Evolutionary conservation across 768 basidiomycete genomes (phyloP), one percentile per base, ranked within the genome.

Genomic region (Kwoniella mangroviensis): DNA sequence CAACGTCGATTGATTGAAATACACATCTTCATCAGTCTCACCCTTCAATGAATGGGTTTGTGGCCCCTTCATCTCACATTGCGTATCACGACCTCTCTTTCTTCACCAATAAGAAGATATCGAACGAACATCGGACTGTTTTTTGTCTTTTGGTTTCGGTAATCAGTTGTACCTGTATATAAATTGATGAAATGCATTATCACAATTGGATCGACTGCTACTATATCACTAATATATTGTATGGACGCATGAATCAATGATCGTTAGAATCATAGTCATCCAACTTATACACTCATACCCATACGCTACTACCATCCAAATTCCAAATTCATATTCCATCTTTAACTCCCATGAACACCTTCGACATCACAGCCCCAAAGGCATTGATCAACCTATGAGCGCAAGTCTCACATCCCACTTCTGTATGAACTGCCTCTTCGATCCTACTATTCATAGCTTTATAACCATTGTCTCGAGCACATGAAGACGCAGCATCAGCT

Each of bases 371-470:
- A 19, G 68, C 68, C 24, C 56, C 68, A 64, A 24, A 69, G 24
- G 61, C 68, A 52, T 69, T 69, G 15, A 69, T 57, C 2, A 69
- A 34, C 7, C 68, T 52, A 59, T 69, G 59, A 19, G 62, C 41
- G 34, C 68, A 69, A 2, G 68, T 69, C 12, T 53, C 40, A 21
- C 68, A 69, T 7, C 54, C 13, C 19, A 64, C 49, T 6, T 42
- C 53, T 12, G 52, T 41, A n/a, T 64, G 40, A n/a, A 69, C 59
- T 0, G 42, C 26, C 19, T 63, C 68, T 24, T 69, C 62, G 10
- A 69, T 40, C 15, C 17, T 10, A 1, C 5, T 1, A 22, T 42
- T 43, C 68, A 63, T 69, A 21, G 15, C 12, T 21, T 6, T 56
- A 40, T 51, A 21, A 1, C 21, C 26, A 34, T 64, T 28, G 2